Percentiles rank a stretch among this genome's conserved stretches.
Evolutionary conservation across 208 protist genomes (phyloP).

Genomic region (Lotmaria passim): DNA sequence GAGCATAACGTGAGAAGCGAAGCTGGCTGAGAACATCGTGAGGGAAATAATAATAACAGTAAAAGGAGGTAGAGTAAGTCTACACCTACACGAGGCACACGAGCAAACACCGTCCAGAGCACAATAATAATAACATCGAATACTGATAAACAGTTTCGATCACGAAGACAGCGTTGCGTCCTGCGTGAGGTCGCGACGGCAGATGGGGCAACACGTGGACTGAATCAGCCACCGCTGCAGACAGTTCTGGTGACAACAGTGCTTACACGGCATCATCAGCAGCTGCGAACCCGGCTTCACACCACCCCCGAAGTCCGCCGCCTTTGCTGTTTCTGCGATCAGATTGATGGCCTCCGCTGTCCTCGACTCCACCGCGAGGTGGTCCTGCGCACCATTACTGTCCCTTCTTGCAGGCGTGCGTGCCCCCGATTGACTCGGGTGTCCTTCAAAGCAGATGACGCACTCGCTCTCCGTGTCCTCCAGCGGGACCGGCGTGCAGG

Average conservation of each 20-base stretch:
- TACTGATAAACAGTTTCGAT: background rate
- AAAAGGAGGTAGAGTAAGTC: background rate
- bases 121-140: background rate
- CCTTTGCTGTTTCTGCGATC: background rate
- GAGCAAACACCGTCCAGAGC: background rate
- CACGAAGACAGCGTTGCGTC: constrained; percentile 17
- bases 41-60: background rate
- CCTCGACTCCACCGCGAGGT: background rate
- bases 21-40: background rate
- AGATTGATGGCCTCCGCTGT: background rate
- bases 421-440: background rate
- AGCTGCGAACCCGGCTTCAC: constrained; percentile 54
- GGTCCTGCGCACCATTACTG: background rate
- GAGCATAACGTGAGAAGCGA: background rate
- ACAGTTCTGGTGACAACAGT: constrained; percentile 74
- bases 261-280: constrained; percentile 53
- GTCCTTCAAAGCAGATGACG: constrained; percentile 34
- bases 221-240: constrained; percentile 74
- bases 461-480: constrained; percentile 39
- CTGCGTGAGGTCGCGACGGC: constrained; percentile 46
- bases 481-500: constrained; percentile 29
- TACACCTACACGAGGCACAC: background rate
- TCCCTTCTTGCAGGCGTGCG: background rate
- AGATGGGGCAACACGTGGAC: constrained; percentile 58
- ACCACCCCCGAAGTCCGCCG: constrained; percentile 17